phyloP scores from a whole-genome alignment of 2,329 filamentous ascomycete genomes.

The Dendrostoma leiphaemia region DNA sequence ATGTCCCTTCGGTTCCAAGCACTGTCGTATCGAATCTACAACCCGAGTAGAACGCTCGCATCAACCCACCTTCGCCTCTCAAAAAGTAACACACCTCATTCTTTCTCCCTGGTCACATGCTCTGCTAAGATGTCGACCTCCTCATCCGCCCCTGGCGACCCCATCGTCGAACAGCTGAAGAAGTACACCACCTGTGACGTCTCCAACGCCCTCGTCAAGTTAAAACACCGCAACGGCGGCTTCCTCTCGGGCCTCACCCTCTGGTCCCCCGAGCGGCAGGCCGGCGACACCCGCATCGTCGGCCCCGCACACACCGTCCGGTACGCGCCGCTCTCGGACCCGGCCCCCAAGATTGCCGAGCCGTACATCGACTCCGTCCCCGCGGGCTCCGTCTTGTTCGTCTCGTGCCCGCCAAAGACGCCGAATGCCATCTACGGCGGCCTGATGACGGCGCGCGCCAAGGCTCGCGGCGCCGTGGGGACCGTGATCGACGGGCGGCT shows the following conservation, averaged over 20 bases:
- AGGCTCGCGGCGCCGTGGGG: constrained; percentile 42
- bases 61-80: too few relatives aligned
- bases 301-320: constrained; percentile 55
- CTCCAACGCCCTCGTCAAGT: constrained; percentile 50
- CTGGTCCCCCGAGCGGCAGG: constrained; percentile 52
- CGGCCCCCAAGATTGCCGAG: constrained; percentile 40
- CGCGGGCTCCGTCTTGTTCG: constrained; percentile 45
- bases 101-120: not conserved
- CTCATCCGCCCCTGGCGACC: constrained; percentile 19
- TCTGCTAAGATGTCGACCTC: not conserved
- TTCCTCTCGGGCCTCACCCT: constrained; percentile 53
- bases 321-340: constrained; percentile 46
- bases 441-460: constrained; percentile 49
- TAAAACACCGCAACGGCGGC: constrained; percentile 47
- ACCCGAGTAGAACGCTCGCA: too few relatives aligned
- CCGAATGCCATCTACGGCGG: constrained; percentile 54
- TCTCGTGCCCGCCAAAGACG: constrained; percentile 43
- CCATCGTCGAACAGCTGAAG: constrained; percentile 30
- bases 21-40: too few relatives aligned
- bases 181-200: constrained; percentile 46
- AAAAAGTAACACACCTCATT: too few relatives aligned
- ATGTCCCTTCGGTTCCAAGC: too few relatives aligned
- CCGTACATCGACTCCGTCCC: constrained; percentile 54
- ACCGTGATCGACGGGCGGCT: constrained; percentile 52
- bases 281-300: constrained; percentile 49